Conservation (phyloP, 2,329 filamentous ascomycete genomes). For the Drechslerella dactyloides region DNA sequence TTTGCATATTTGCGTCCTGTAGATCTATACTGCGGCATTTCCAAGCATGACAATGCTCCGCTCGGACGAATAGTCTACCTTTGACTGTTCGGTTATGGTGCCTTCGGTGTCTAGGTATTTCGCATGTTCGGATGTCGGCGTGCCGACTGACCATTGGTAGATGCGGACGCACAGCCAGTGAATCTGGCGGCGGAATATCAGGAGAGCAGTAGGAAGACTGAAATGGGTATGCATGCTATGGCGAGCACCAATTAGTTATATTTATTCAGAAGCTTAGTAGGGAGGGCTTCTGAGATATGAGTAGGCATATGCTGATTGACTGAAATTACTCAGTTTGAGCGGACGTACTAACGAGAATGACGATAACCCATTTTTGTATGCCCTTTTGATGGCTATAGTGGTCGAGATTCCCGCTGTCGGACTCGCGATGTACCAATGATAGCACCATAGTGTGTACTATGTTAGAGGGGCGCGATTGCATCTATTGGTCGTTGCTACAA, state of each 20-base stretch:
- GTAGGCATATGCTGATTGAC: no score
- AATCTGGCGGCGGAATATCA: conserved; percentile 26
- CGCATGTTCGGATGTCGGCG: conserved; percentile 24
- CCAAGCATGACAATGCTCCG: conserved; percentile 25
- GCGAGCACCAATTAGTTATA: background rate
- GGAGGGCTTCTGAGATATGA: no score
- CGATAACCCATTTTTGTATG: conserved; percentile 24
- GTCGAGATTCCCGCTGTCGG: conserved; percentile 35
- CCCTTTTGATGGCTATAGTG: conserved; percentile 25
- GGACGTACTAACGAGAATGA: conserved; percentile 31
- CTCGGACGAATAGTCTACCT: conserved; percentile 32
- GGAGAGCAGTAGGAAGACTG: conserved; percentile 16
- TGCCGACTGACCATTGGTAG: conserved; percentile 21
- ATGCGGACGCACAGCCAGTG: conserved; percentile 25
- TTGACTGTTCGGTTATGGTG: conserved; percentile 6
- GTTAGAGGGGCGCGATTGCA: background rate
- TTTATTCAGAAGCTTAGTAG: no score
- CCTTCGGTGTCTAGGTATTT: conserved; percentile 8
- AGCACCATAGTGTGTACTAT: background rate
- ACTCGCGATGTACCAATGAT: conserved; percentile 29
- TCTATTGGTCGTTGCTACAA: no score
- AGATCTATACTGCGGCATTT: background rate
- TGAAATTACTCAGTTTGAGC: no score
- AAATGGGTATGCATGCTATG: conserved; percentile 25
- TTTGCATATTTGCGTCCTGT: no score